Base-by-base conservation (phyloP, 2,329 filamentous ascomycete genomes). In the Stemphylium vesicarium region DNA sequence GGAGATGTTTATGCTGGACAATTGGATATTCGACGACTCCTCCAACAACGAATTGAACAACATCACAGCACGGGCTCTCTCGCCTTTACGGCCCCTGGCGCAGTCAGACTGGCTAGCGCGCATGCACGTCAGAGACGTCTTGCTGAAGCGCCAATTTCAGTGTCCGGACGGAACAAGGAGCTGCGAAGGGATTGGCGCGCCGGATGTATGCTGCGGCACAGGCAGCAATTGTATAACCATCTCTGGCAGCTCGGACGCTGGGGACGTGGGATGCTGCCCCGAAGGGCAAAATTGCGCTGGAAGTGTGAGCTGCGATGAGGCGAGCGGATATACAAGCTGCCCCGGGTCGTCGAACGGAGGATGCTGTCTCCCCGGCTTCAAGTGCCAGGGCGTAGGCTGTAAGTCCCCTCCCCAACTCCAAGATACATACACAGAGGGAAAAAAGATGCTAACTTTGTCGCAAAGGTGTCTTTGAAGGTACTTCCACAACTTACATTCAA, bases 201-300 rank as follows among this genome's bases (percentile, higher is more conserved):
- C 88, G 1, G 84, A 91, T 73, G 89, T 88, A 73, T 95, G 91
- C 78, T 95, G 91, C 72, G 78, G 81, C 18, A 79, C 79, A n/a
- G 82, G 80, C 13, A 86, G 88, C 62, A 84, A 81, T 7, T 95
- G 91, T 70, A 85, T 89, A 31, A 66, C 53, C 16, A 62, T 66
- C 13, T 41, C 46, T 12, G 51, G 58, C 41, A 74, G 77, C 20
- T 85, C 92, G 4, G 72, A 81, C 29, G 85, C 90, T 24, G 88
- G 88, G 7, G 83, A 85, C 39, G 85, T 94, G 2, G 90, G 90
- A 3, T 95, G 91, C 74, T 95, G 91, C 75, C 88, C 88, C 0
- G 69, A 79, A 32, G 89, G 89, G 3, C 77, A 80, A 38, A 82
- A 73, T 5, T 94, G 90, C 71, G 82, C 82, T 3, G 88, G 88